Conservation (phyloP, 176 grass and related monocot species). For the Oryza meyeriana region DNA sequence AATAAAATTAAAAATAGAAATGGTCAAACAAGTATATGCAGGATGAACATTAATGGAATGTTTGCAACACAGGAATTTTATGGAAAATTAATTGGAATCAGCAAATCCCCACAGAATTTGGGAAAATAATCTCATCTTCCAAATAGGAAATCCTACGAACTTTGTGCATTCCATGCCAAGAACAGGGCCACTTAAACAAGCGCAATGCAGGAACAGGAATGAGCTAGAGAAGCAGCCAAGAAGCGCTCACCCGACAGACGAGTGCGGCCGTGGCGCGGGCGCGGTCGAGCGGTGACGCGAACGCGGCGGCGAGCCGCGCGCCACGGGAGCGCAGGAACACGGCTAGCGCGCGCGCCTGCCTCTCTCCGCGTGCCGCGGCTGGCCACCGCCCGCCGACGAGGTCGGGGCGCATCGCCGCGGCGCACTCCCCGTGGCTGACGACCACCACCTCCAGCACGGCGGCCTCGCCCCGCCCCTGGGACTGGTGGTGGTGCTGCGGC, state of each 20-base stretch:
- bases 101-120: neutral
- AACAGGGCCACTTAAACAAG: neutral
- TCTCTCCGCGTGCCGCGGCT: conserved; percentile 62
- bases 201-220: neutral
- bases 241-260: conserved; percentile 59
- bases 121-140: neutral
- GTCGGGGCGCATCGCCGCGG: conserved; percentile 57
- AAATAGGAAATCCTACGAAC: too few relatives aligned
- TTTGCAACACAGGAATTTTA: neutral
- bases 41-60: neutral
- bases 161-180: neutral
- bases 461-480: neutral
- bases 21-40: neutral
- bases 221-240: neutral
- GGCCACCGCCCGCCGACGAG: conserved; percentile 61
- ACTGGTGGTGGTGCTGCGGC: too few relatives aligned
- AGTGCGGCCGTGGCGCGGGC: conserved; percentile 56
- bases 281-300: conserved; percentile 64
- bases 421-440: conserved; percentile 71
- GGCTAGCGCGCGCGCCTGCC: conserved; percentile 66
- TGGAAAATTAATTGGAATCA: neutral
- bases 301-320: conserved; percentile 44
- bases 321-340: conserved; percentile 76
- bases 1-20: conserved; percentile 7
- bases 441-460: conserved; percentile 54